Base-by-base conservation (phyloP, 352 stramenopile genomes). In the Pythium monospermum region DNA sequence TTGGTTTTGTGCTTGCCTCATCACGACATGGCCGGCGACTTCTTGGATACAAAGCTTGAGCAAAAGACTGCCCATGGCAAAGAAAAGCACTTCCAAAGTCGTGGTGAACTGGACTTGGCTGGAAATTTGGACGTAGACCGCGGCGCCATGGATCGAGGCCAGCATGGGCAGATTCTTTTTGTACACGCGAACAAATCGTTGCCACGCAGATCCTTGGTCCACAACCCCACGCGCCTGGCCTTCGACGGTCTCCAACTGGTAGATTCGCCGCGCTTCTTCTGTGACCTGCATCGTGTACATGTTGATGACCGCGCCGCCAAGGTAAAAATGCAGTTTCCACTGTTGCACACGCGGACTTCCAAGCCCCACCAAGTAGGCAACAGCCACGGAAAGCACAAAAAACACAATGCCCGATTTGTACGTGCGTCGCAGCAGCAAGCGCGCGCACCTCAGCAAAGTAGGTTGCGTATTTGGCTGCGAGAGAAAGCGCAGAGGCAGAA, bases 281-380 rank as follows among this genome's bases (percentile, higher is more conserved):
- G 22, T 15, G 1, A 18, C 35, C 8, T 18, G 35, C 6, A 7
- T 40, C 6, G 6, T 40, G 35, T 22, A 40, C 6, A 40, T 18
- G 16, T 12, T 40, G 16, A 40, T 16, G 6, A 40, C 1, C 6
- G 35, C 6, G 10, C 35, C 35, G 22, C 35, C 35, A 15, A 50
- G 8, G 28, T 39, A 50, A 16, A 50, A 50, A 31, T 50, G 32
- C 19, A 38, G 18, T 31, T 50, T 50, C 27, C 19, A 50, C 43
- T 40, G 38, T 11, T 31, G n/a, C 18, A 26, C 43, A 28, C 28
- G 7, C 10, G 43, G 28, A 22, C 28, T 25, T 3, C 30, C 23
- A 11, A 38, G 13, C 28, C 16, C 19, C 28, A 50, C 27, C 5
- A 13, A 27, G 21, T 50, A 41, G 4, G 43, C 19, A 0, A 28